A percentile compares a stretch with the other conserved stretches of the same genome.
phyloP scores from a whole-genome alignment of 2,329 filamentous ascomycete genomes.

The Alternaria sp. region DNA sequence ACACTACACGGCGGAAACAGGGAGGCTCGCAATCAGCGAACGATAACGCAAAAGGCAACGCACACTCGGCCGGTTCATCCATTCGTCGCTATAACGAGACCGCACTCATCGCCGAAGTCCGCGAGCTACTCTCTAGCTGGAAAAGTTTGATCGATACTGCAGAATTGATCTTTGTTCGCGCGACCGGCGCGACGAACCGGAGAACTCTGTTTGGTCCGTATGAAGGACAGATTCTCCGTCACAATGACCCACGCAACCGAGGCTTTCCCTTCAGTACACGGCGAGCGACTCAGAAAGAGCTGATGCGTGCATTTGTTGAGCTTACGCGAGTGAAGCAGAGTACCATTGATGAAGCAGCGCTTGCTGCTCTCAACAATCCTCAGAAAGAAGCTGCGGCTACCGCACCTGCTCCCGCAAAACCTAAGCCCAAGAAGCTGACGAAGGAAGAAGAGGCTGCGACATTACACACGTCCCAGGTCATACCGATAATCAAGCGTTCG shows the following conservation, averaged over 20 bases:
- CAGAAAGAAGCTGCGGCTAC: slow-evolving; percentile 51
- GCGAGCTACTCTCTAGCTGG: slow-evolving; percentile 82
- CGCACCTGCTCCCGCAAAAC: slow-evolving; percentile 38
- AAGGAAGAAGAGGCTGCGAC: slow-evolving; percentile 84
- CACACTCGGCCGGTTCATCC: slow-evolving; percentile 90
- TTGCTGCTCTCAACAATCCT: slow-evolving; percentile 56
- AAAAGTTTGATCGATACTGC: slow-evolving; percentile 82
- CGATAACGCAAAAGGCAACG: slow-evolving; percentile 90
- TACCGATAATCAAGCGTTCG: slow-evolving; percentile 84
- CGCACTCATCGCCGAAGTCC: slow-evolving; percentile 86
- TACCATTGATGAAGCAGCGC: slow-evolving; percentile 72
- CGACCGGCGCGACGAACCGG: slow-evolving; percentile 84
- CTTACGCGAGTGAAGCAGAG: slow-evolving; percentile 87
- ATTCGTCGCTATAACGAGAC: slow-evolving; percentile 93
- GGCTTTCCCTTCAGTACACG: slow-evolving; percentile 94
- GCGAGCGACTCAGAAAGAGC: slow-evolving; percentile 88
- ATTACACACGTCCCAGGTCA: slow-evolving; percentile 87
- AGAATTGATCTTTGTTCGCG: slow-evolving; percentile 85
- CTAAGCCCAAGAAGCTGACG: slow-evolving; percentile 67
- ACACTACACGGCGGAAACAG: slow-evolving; percentile 94
- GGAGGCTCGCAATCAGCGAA: slow-evolving; percentile 94
- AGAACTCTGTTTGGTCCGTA: slow-evolving; percentile 90
- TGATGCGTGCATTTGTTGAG: slow-evolving; percentile 94
- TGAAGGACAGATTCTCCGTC: slow-evolving; percentile 80
- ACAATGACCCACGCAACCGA: slow-evolving; percentile 79